Base-by-base conservation (phyloP, 2,329 filamentous ascomycete genomes). In the Aspergillus sp. region DNA sequence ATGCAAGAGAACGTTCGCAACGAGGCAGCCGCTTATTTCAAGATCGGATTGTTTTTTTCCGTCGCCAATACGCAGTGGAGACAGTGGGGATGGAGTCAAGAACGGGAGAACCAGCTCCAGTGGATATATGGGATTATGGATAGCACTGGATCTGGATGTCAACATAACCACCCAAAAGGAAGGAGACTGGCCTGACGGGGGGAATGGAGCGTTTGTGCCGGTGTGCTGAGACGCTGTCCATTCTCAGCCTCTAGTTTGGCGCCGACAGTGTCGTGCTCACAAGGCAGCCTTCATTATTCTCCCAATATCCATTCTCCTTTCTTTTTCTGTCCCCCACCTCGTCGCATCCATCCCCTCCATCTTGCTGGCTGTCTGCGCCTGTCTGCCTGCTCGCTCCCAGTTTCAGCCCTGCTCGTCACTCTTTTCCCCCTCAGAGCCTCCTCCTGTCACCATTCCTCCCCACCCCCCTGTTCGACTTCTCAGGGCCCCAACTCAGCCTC, bases 211-310 rank as follows among this genome's bases (percentile, higher is more conserved):
- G 34, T 20, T 43, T 18, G 42, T 24, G 24, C 22, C 12, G 20
- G 9, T 32, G 44, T 17, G 22, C 24, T 18, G 24, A 30, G 26
- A 30, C 26, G 15, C 26, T 47, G 44, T 45, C 18, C 30, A 43
- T 34, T 44, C 49, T 43, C 39, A 52, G 49, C 49, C 49, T 52
- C 49, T 43, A 17, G 39, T 52, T 52, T 52, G 49, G 49, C 49
- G 49, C 49, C 26, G 38, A 15, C 48, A 50, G 48, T 41, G 48
- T 49, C 20, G 48, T 50, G 34, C 22, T 45, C 22, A 45, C 39
- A 42, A 42, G 9, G 17, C 39, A 42, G 9, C n/a, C 24, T 24
- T 20, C 13, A 26, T 30, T 30, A 30, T 30, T 30, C 26, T 30
- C 8, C 26, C 26, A 30, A 30, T 30, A 30, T 30, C 26, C 34